Percentiles rank a stretch among this genome's conserved stretches.
These are phyloP conservation scores for Pseudevernia furfuracea DNA, from an alignment of 495 filamentous ascomycete genomes.

Conservation along the genomic window DNA sequence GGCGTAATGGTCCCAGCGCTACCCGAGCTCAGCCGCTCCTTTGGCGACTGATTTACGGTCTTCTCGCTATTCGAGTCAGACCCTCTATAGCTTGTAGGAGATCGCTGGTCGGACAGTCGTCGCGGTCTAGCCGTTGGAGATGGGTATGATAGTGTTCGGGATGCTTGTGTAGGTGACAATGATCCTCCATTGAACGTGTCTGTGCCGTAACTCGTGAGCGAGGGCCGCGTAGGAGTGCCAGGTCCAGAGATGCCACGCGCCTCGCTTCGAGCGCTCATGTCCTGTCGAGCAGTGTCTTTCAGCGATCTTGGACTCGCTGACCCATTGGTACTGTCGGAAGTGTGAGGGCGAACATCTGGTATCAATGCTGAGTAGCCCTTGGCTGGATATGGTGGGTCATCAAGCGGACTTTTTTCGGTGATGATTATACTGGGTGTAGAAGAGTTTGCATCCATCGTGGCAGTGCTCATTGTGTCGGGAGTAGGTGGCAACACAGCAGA, in stretches of 20 bases:
- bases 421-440: constrained; percentile 25
- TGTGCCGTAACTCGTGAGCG: constrained; percentile 13
- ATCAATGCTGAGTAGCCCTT: constrained; percentile 6
- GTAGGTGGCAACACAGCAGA: constrained; percentile 22
- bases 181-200: constrained; percentile 19
- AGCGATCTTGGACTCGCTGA: constrained; percentile 1
- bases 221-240: constrained; percentile 1
- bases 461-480: constrained; percentile 24
- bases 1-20: constrained; percentile 1
- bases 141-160: constrained; percentile 21
- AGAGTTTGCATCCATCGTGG: constrained; percentile 20
- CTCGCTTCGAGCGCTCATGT: not conserved
- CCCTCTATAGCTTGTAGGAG: constrained; percentile 12
- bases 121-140: constrained; percentile 16
- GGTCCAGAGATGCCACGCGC: not conserved
- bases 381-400: constrained; percentile 8
- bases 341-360: constrained; percentile 7
- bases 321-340: constrained; percentile 6
- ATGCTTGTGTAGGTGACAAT: not conserved
- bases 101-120: constrained; percentile 13
- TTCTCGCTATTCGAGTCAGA: constrained; percentile 19
- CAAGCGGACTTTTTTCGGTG: constrained; percentile 23
- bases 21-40: constrained; percentile 1
- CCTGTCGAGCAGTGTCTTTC: constrained; percentile 4
- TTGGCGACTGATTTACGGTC: constrained; percentile 9